Evolutionary conservation across 2,329 filamentous ascomycete species (phyloP), one percentile per base, ranked within the genome.

Genomic region (Parastagonospora avenae): DNA sequence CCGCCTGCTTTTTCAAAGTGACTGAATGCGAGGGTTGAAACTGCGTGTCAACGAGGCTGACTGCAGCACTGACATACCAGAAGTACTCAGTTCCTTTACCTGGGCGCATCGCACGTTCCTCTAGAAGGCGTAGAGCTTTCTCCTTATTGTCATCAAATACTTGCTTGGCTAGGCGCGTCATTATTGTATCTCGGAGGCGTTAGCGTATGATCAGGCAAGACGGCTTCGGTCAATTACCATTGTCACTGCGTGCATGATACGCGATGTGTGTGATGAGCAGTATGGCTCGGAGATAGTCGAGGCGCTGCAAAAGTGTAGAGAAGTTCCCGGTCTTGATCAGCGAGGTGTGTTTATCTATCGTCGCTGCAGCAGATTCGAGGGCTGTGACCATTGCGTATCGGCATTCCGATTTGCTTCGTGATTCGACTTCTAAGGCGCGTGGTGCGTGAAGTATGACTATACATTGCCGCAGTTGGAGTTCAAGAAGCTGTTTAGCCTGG

Each of bases 31-130:
- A 44, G 9, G 63, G 60, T 8, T 55, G 56, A 14, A 67, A 55
- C 11, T 65, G 57, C 10, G 63, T 65, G 36, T 51, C 50, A 9
- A 73, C 59, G 9, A 75, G 54, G 28, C 63, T 66, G 6, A 57
- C 58, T n/a, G 70, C 72, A 11, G 71, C 70, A 15, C 60, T 66
- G 1, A 73, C 54, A 30, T 70, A 68, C 71, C 70, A 75, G 46
- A 69, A 68, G 19, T 66, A 59, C 12, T 74, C 70, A 32, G 65
- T 70, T 1, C 72, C 72, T 19, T 69, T 68, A 16, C 73, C 73
- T 8, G 69, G 64, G 3, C 59, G 55, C 35, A 66, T 57, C 11
- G 70, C 67, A 12, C 67, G 60, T 24, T 70, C 59, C 52, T 74
- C 72, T 12, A 74, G 60, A n/a, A 76, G 46, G 7, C 52, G 50